Base-by-base conservation (phyloP, 73 alveolate species). In the Symbiodinium natans region DNA sequence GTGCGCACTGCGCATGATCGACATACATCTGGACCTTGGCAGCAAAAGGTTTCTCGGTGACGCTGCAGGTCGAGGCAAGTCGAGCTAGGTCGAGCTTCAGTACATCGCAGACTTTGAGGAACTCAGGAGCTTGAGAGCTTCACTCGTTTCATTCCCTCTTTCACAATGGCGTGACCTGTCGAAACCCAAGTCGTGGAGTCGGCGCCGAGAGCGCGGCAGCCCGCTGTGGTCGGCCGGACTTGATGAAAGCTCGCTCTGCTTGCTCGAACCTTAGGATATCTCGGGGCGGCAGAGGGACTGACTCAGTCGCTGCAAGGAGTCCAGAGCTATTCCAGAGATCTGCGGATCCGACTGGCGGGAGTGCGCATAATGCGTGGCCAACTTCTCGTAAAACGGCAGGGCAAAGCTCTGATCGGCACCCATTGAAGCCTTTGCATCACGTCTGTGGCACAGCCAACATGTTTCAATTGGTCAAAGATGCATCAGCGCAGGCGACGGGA, bases 301-400 rank as follows among this genome's bases (percentile, higher is more conserved):
- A n/a, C n/a, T n/a, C n/a, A n/a, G n/a, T n/a, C n/a, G n/a, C n/a
- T n/a, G n/a, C n/a, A n/a, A n/a, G n/a, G n/a, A n/a, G n/a, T n/a
- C n/a, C n/a, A n/a, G n/a, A n/a, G n/a, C n/a, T n/a, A 31, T 4
- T 31, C 83, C 38, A 31, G 83, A 10, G 56, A 46, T 46, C 86
- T 34, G 86, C 52, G 46, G 29, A 13, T 77, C 99, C 83, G 99
- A 98, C 99, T 99, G 99, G 93, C 99, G 99, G 93, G 99, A 99
- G 93, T 99, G 99, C 92, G 99, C 99, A 99, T 99, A 99, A 99
- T 99, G 99, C 86, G 99, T 99, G 73, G 99, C 99, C 46, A 99
- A 99, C 98, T 99, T 99, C 98, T 99, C 99, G 99, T 99, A 99
- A 99, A 99, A 99, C 77, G 99, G 99, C 83, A 99, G 99, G 29